Evolutionary conservation across 176 grass and related monocot species (phyloP).

Genomic region (Stipa capillata): DNA sequence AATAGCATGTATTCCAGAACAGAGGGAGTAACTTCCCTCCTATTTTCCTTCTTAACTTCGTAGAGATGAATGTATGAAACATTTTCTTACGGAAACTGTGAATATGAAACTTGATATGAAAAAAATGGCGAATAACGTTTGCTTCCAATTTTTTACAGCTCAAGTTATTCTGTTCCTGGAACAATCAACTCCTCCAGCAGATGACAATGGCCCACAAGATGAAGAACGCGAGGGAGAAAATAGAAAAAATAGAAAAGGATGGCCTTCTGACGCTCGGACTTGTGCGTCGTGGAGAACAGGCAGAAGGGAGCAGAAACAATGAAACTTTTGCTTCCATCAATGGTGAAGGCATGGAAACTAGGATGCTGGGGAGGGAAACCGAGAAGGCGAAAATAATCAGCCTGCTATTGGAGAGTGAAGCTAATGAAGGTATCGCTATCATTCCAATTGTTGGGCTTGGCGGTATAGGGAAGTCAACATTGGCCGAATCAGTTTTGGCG

Average conservation of each 20-base stretch:
- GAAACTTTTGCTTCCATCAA: neutral
- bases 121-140: neutral
- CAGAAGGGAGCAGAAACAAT: neutral
- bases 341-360: neutral
- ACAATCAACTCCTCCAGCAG: neutral
- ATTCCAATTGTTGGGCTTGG: neutral
- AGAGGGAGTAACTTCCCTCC: too few relatives aligned
- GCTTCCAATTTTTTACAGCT: neutral
- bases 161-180: neutral
- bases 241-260: neutral
- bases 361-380: neutral
- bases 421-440: neutral
- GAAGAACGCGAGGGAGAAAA: neutral
- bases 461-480: neutral
- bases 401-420: neutral
- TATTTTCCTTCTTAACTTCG: too few relatives aligned
- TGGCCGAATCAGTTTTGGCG: neutral
- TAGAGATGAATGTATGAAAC: too few relatives aligned
- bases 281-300: neutral
- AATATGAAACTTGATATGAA: too few relatives aligned
- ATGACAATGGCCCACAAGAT: neutral
- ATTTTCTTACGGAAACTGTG: too few relatives aligned
- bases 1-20: too few relatives aligned
- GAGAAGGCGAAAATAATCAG: neutral
- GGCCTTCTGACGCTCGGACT: neutral